Conservation (phyloP, 257 asterid genomes). For the Fraxinus americana region DNA sequence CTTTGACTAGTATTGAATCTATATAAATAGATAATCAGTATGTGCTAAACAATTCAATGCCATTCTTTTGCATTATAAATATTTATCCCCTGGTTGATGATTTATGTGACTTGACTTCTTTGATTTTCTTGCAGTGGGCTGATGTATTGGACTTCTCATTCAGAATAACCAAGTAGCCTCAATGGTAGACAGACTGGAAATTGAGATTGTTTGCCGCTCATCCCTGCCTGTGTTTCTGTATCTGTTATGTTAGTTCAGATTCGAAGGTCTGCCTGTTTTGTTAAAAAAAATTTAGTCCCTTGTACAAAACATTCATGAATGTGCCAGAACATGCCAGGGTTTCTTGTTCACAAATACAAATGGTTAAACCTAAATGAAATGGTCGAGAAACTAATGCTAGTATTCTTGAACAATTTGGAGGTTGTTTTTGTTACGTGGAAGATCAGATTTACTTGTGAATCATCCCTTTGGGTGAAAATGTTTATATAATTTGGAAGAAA, state of each 20-base stretch:
- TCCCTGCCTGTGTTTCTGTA: not conserved
- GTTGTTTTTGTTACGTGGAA: not conserved
- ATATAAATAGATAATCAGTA: not conserved
- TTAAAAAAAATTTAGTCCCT: not conserved
- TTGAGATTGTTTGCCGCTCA: not conserved
- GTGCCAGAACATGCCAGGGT: not conserved
- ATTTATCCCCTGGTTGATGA: not conserved
- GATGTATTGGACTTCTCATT: slow-evolving; percentile 60
- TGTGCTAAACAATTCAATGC: not conserved
- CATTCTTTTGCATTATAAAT: not conserved
- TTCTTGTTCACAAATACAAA: not conserved
- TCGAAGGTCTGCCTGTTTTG: not conserved
- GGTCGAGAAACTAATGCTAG: not conserved
- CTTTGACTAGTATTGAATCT: too few relatives aligned
- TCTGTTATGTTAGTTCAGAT: not conserved
- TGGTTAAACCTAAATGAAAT: not conserved
- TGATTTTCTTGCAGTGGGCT: slow-evolving; percentile 50
- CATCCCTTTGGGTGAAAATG: not conserved
- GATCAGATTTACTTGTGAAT: not conserved
- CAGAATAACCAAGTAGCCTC: slow-evolving; percentile 31
- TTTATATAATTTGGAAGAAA: not conserved
- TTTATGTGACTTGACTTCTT: not conserved
- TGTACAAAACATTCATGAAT: not conserved
- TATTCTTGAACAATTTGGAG: not conserved
- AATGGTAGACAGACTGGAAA: not conserved